A percentile compares a stretch with the other conserved stretches of the same genome.
Conservation (phyloP, 768 basidiomycete genomes). For the Infundibulicybe gibba region DNA sequence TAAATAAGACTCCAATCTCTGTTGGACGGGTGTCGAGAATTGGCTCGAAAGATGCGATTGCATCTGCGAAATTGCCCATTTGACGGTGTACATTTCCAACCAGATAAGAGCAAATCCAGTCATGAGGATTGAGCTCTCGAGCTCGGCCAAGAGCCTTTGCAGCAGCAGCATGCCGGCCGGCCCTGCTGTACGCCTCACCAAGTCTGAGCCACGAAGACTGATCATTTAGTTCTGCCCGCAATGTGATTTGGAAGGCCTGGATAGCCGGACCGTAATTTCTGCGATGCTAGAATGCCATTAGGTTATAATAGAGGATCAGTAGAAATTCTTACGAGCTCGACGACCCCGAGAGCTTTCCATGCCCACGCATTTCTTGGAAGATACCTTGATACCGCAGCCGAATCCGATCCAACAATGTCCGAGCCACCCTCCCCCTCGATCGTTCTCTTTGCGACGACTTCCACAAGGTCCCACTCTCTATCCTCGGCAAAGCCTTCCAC, state of each 20-base stretch:
- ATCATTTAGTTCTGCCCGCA: slow-evolving; percentile 77
- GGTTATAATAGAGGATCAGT: not conserved
- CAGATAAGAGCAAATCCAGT: slow-evolving; percentile 84
- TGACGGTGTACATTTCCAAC: slow-evolving; percentile 83
- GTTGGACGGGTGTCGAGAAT: slow-evolving; percentile 53
- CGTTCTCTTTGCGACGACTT: slow-evolving; percentile 87
- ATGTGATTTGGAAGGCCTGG: slow-evolving; percentile 80
- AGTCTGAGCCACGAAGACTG: slow-evolving; percentile 84
- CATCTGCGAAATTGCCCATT: slow-evolving; percentile 70
- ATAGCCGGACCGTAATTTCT: slow-evolving; percentile 73
- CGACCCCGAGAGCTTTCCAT: slow-evolving; percentile 94
- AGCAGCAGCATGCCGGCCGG: slow-evolving; percentile 86
- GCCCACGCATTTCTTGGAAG: slow-evolving; percentile 90
- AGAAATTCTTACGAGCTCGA: slow-evolving; percentile 69
- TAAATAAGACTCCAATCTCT: slow-evolving; percentile 70
- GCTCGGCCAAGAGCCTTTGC: slow-evolving; percentile 82
- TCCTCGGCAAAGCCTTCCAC: slow-evolving; percentile 91
- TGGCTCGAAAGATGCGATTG: slow-evolving; percentile 59
- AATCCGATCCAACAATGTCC: slow-evolving; percentile 35
- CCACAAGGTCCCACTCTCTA: slow-evolving; percentile 92
- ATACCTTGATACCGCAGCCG: slow-evolving; percentile 45
- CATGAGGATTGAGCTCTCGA: slow-evolving; percentile 63
- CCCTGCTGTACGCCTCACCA: slow-evolving; percentile 87
- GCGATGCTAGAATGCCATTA: slow-evolving; percentile 43
- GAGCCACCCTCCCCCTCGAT: slow-evolving; percentile 92